phyloP scores from a whole-genome alignment of 208 protist species.

The Acanthamoeba triangularis region DNA sequence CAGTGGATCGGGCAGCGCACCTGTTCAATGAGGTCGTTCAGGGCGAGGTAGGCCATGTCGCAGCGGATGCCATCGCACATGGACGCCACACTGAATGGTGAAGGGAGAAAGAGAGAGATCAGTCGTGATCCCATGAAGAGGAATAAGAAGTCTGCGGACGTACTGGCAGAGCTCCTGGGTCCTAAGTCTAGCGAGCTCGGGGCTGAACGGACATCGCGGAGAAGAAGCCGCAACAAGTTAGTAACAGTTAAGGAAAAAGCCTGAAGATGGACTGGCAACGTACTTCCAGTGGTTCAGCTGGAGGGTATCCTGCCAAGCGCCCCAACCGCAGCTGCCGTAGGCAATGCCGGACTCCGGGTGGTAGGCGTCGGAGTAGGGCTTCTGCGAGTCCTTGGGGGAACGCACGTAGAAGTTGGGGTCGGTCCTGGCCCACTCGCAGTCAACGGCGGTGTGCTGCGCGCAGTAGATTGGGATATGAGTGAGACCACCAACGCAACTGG shows the following conservation, averaged over 20 bases:
- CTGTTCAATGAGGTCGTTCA: constrained; percentile 88
- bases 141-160: neutral
- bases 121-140: neutral
- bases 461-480: neutral
- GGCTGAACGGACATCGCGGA: neutral
- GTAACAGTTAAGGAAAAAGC: neutral
- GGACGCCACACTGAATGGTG: constrained; percentile 81
- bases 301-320: constrained; percentile 87
- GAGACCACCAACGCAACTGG: neutral
- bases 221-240: neutral
- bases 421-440: constrained; percentile 71
- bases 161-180: constrained; percentile 73
- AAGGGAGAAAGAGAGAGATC: constrained; percentile 7
- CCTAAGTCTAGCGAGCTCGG: constrained; percentile 55
- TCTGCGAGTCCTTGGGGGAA: constrained; percentile 48
- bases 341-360: constrained; percentile 86
- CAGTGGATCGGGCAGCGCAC: neutral
- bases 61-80: constrained; percentile 89
- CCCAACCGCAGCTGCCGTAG: constrained; percentile 86
- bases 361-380: constrained; percentile 84
- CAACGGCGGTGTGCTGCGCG: constrained; percentile 82
- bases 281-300: constrained; percentile 90
- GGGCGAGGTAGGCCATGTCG: constrained; percentile 91
- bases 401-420: constrained; percentile 85
- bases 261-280: neutral